Evolutionary conservation across 345 rosid species (phyloP), one percentile per base, ranked within the genome.

Genomic region (Brassica incana): DNA sequence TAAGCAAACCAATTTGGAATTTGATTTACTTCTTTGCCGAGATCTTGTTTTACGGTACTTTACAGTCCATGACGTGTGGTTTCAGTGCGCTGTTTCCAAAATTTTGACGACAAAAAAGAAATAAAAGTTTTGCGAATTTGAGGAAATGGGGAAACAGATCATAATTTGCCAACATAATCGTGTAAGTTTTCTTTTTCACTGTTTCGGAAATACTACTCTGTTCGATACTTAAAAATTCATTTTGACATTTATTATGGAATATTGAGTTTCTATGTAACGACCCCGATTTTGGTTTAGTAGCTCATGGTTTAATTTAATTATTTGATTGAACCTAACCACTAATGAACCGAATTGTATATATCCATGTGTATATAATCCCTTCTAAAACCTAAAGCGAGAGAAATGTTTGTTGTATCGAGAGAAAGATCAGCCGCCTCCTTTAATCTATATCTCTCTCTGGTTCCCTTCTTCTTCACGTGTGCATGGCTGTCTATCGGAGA

Each of bases 21-120:
- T 50, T 14, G 58, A 5, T 50, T 50, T 14, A 14, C 18, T 50
- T 50, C 58, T 50, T n/a, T 50, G 8, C 8, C 18, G 56, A 50
- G 56, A 50, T 50, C 56, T 50, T 50, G 6, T 50, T 50, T 50
- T 50, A 50, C 56, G 16, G 56, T 48, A 48, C 56, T 20, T 20
- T 20, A 20, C 23, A 12, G 6, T 12, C 14, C 2, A 4, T 60
- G 74, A 40, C 61, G 79, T 76, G 62, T 75, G 79, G 79, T 76
- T 50, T 67, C 20, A 3, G 29, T 75, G 72, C 25, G 72, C 72
- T 20, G 71, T 30, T 63, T 29, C 38, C 35, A 11, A 11, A 11
- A 5, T 5, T 27, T 23, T 14, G 5, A 48, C 12, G n/a, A 48
- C 5, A 43, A 43, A 11, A 43, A 11, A 43, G 50, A 43, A 3